Evolutionary conservation across 2,329 filamentous ascomycete species (phyloP).

Genomic region (Tolypocladium capitatum): DNA sequence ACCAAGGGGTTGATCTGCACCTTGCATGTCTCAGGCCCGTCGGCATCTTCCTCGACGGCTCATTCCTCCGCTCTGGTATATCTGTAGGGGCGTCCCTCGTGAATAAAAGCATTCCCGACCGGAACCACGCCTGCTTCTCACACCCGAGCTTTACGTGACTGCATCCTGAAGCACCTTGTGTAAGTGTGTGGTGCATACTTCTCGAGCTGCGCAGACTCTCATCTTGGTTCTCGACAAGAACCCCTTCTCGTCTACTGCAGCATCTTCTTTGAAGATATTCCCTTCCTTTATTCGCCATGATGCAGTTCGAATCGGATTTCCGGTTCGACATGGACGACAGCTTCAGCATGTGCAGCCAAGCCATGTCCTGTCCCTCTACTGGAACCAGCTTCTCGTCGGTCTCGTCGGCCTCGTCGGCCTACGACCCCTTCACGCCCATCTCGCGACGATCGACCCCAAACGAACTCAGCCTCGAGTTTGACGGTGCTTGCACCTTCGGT

Average conservation of each 20-base stretch:
- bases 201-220: neutral
- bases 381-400: conserved; percentile 25
- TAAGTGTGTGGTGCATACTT: neutral
- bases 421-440: conserved; percentile 30
- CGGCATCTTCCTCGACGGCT: conserved; percentile 17
- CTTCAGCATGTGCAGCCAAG: conserved; percentile 23
- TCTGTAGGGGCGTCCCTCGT: conserved; percentile 25
- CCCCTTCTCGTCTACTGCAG: neutral
- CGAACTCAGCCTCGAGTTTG: conserved; percentile 23
- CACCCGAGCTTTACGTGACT: conserved; percentile 1
- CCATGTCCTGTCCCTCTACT: conserved; percentile 22
- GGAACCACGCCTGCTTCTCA: conserved; percentile 10
- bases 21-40: conserved; percentile 20
- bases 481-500: conserved; percentile 15
- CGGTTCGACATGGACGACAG: conserved; percentile 26
- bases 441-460: conserved; percentile 31
- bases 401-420: conserved; percentile 25
- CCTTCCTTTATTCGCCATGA: conserved; percentile 11
- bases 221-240: neutral
- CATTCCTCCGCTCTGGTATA: conserved; percentile 27
- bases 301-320: conserved; percentile 26
- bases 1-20: conserved; percentile 19
- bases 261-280: neutral
- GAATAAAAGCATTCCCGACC: conserved; percentile 21
- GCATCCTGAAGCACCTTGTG: neutral